These are phyloP conservation scores for Epicoccum nigrum DNA, from an alignment of 2,329 filamentous ascomycete genomes.

Conservation along the genomic window DNA sequence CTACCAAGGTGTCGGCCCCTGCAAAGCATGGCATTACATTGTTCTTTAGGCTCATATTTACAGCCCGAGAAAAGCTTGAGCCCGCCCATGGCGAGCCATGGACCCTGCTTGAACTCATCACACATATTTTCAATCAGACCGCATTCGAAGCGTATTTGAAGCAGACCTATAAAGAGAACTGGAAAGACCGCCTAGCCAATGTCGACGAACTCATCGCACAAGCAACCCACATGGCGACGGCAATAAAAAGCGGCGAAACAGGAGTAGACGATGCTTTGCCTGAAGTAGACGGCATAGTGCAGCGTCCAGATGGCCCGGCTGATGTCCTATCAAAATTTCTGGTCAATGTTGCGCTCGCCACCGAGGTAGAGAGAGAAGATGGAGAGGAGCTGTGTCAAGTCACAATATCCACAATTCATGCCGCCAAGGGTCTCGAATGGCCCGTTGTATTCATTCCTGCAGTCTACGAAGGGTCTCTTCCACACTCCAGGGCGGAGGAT, in stretches of 20 bases:
- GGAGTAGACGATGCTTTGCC: slow-evolving; percentile 62
- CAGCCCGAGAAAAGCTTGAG: slow-evolving; percentile 60
- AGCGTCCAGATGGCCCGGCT: slow-evolving; percentile 60
- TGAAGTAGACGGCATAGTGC: slow-evolving; percentile 72
- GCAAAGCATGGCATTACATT: slow-evolving; percentile 63
- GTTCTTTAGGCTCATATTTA: slow-evolving; percentile 66
- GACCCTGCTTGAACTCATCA: slow-evolving; percentile 57
- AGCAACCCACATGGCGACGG: slow-evolving; percentile 70
- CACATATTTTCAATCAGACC: slow-evolving; percentile 67
- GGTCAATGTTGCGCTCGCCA: slow-evolving; percentile 79
- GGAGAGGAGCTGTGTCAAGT: slow-evolving; percentile 67
- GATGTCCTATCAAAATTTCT: slow-evolving; percentile 79
- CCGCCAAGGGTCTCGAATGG: slow-evolving; percentile 96
- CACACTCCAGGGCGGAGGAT: slow-evolving; percentile 85
- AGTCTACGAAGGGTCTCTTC: slow-evolving; percentile 87
- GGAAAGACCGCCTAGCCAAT: slow-evolving; percentile 80
- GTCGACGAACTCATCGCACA: slow-evolving; percentile 85
- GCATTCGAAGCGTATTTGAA: slow-evolving; percentile 76
- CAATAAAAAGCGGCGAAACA: slow-evolving; percentile 48
- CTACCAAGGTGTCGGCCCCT: slow-evolving; percentile 61
- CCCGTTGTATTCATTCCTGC: slow-evolving; percentile 92
- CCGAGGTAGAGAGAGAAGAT: slow-evolving; percentile 72
- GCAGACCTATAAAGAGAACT: slow-evolving; percentile 67
- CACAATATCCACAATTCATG: slow-evolving; percentile 95
- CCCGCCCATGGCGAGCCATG: slow-evolving; percentile 49